Evolutionary conservation across 1,284 basidiomycete species (phyloP).

Genomic region (Irpex sp.): DNA sequence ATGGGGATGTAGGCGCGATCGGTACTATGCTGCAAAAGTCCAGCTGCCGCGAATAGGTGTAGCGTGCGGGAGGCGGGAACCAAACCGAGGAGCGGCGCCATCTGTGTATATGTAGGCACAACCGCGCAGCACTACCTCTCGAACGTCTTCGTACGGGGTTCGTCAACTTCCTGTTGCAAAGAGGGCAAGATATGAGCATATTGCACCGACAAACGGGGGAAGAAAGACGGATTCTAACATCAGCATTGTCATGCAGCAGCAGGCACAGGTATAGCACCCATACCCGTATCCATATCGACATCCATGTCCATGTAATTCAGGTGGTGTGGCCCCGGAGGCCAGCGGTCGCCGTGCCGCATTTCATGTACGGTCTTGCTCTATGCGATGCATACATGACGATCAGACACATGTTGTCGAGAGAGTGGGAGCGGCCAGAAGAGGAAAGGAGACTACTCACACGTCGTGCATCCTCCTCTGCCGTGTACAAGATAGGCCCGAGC

Average conservation of each 20-base stretch:
- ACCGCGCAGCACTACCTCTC: not conserved
- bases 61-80: not conserved
- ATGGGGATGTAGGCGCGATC: not conserved
- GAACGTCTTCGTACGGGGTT: not conserved
- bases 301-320: not conserved
- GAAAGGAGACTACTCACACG: constrained; percentile 6
- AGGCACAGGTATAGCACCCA: not conserved
- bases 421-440: not conserved
- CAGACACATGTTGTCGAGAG: not conserved
- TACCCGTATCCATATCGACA: not conserved
- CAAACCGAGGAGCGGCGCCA: not conserved
- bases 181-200: not conserved
- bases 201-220: not conserved
- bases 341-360: constrained; percentile 1
- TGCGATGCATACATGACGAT: not conserved
- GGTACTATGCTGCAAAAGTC: not conserved
- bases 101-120: not conserved
- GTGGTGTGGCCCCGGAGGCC: not conserved
- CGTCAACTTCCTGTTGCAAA: not conserved
- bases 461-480: constrained; percentile 14
- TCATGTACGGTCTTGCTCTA: constrained; percentile 8
- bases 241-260: constrained; percentile 1
- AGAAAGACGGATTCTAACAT: not conserved
- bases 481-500: constrained; percentile 14
- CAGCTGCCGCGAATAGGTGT: not conserved